These are phyloP conservation scores for Endogone sp. DNA, from an alignment of 192 early-diverging fungal genomes.

Conservation along the genomic window DNA sequence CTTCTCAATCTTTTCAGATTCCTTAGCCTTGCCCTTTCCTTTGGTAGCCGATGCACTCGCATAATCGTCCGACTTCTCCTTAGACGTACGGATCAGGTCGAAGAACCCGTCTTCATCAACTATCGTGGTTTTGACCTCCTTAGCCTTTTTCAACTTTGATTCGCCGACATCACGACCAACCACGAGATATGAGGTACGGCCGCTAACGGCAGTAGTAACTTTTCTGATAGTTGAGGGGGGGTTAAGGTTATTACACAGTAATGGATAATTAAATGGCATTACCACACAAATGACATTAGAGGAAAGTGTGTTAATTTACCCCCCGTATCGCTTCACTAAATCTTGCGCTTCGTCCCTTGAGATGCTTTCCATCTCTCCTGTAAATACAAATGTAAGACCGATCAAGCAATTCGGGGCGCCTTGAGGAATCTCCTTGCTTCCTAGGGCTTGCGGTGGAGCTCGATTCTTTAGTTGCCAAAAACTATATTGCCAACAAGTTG, in stretches of 20 bases:
- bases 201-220: slow-evolving; percentile 69
- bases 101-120: slow-evolving; percentile 85
- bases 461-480: slow-evolving; percentile 16
- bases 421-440: slow-evolving; percentile 21
- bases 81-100: slow-evolving; percentile 65
- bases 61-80: slow-evolving; percentile 30
- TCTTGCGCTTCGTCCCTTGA: slow-evolving; percentile 73
- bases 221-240: slow-evolving; percentile 51
- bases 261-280: slow-evolving; percentile 1
- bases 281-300: not conserved
- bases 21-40: slow-evolving; percentile 30
- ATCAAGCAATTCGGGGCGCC: slow-evolving; percentile 22
- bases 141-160: slow-evolving; percentile 78
- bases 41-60: slow-evolving; percentile 4
- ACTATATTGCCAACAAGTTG: not conserved
- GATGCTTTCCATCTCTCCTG: slow-evolving; percentile 81
- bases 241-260: not conserved
- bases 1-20: not conserved
- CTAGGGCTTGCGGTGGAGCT: slow-evolving; percentile 20
- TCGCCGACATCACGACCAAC: slow-evolving; percentile 85
- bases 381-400: slow-evolving; percentile 88
- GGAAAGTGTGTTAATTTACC: slow-evolving; percentile 33
- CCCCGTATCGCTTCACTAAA: slow-evolving; percentile 86
- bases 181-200: slow-evolving; percentile 83
- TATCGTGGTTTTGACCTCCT: slow-evolving; percentile 58